These are phyloP conservation scores for Aspergillus sp. DNA, from an alignment of 2,329 filamentous ascomycete genomes.

Conservation along the genomic window DNA sequence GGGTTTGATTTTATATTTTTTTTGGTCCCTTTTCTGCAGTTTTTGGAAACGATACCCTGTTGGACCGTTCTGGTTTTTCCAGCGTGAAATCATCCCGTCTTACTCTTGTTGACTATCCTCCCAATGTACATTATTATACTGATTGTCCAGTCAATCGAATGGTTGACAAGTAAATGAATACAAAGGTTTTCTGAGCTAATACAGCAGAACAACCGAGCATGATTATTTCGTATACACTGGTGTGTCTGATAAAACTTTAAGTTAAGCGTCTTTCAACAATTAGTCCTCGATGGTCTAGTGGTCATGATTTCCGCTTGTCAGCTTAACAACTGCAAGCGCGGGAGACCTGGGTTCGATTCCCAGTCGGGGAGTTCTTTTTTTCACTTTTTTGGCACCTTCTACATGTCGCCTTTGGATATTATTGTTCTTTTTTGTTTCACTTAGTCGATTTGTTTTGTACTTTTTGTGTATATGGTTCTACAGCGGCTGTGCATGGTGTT, in stretches of 20 bases:
- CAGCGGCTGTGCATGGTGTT: too few species aligned
- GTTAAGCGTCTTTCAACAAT: neutral
- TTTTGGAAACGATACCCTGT: neutral
- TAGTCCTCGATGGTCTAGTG: neutral
- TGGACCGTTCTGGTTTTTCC: neutral
- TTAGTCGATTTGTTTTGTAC: too few species aligned
- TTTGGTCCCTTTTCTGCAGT: conserved; percentile 6
- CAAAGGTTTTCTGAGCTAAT: too few species aligned
- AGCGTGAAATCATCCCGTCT: neutral
- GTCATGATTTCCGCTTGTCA: neutral
- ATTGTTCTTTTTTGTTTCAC: too few species aligned
- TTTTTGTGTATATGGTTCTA: too few species aligned
- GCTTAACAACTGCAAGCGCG: neutral
- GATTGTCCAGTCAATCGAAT: neutral
- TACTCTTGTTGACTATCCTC: neutral
- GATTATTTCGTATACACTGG: too few species aligned
- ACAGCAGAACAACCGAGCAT: too few species aligned
- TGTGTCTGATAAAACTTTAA: too few species aligned
- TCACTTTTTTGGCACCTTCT: too few species aligned
- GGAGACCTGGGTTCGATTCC: conserved; percentile 1
- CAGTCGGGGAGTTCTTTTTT: neutral
- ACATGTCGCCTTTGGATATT: too few species aligned
- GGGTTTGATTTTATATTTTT: neutral
- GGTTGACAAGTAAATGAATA: neutral
- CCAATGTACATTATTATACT: neutral